phyloP scores from a whole-genome alignment of 164 flowering plant genomes.

The Vitis rotundifolia region DNA sequence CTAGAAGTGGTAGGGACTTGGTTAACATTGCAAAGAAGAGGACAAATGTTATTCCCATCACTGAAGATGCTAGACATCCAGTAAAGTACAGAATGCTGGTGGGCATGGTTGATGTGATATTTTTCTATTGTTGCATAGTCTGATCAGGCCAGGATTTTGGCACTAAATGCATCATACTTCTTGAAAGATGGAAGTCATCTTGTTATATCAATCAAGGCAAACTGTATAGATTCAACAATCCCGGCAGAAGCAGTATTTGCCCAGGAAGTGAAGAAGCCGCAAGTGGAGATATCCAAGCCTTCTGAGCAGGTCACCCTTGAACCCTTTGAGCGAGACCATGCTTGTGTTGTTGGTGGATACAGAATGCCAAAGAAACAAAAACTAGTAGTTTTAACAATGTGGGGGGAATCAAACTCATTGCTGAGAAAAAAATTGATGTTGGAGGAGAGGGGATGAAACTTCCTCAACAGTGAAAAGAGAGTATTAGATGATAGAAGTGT shows the following conservation, averaged over 20 bases:
- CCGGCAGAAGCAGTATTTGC: constrained; percentile 91
- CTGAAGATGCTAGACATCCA: constrained; percentile 96
- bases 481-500: no score
- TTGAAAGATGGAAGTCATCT: constrained; percentile 92
- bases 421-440: background rate
- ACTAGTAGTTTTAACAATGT: constrained; percentile 21
- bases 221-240: constrained; percentile 88
- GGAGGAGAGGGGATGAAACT: background rate
- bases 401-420: no score
- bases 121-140: constrained; percentile 99
- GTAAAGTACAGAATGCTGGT: constrained; percentile 92
- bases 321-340: constrained; percentile 95
- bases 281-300: constrained; percentile 79
- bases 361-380: constrained; percentile 80
- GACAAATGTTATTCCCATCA: constrained; percentile 88
- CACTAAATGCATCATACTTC: constrained; percentile 86
- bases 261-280: constrained; percentile 81
- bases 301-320: constrained; percentile 86
- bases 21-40: constrained; percentile 98
- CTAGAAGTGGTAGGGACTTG: constrained; percentile 97
- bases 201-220: constrained; percentile 99
- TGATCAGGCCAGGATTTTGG: constrained; percentile 96
- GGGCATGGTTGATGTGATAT: constrained; percentile 91
- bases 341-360: constrained; percentile 95
- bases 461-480: no score